Evolutionary conservation across 345 rosid genomes (phyloP).

Genomic region (Syzygium aromaticum): DNA sequence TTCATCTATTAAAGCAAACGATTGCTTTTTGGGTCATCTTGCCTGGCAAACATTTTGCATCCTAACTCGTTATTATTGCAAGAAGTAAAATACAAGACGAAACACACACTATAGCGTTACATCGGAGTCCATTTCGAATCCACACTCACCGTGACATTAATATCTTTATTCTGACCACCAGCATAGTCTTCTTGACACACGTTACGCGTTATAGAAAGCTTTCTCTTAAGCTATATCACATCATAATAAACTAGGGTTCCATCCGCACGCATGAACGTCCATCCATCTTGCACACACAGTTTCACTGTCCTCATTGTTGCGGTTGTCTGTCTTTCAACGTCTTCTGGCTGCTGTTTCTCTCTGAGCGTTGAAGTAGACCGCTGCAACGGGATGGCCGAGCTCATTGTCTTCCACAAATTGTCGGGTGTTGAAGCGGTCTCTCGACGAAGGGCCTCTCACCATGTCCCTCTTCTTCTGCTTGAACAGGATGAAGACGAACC

Average conservation of each 20-base stretch:
- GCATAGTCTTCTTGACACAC: not conserved
- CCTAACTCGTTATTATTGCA: not conserved
- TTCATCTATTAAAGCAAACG: not conserved
- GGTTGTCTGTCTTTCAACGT: conserved; percentile 25
- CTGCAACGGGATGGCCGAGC: conserved; percentile 77
- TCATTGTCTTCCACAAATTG: conserved; percentile 69
- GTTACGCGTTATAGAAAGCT: not conserved
- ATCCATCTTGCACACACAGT: not conserved
- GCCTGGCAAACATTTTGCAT: not conserved
- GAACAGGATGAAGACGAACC: conserved; percentile 78
- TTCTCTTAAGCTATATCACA: not conserved
- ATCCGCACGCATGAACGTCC: not conserved
- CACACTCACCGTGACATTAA: not conserved
- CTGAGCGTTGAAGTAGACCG: conserved; percentile 86
- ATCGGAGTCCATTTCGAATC: not conserved
- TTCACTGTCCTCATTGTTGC: not conserved
- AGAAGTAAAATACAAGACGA: not conserved
- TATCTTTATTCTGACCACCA: not conserved
- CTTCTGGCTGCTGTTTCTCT: conserved; percentile 96
- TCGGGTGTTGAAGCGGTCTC: conserved; percentile 64
- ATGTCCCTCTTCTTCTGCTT: conserved; percentile 63
- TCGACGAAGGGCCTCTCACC: conserved; percentile 36
- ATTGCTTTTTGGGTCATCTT: not conserved
- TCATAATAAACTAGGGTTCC: not conserved
- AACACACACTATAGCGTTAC: not conserved